Evolutionary conservation across 2,329 filamentous ascomycete species (phyloP).

Genomic region (Phaeoacremonium minimum): DNA sequence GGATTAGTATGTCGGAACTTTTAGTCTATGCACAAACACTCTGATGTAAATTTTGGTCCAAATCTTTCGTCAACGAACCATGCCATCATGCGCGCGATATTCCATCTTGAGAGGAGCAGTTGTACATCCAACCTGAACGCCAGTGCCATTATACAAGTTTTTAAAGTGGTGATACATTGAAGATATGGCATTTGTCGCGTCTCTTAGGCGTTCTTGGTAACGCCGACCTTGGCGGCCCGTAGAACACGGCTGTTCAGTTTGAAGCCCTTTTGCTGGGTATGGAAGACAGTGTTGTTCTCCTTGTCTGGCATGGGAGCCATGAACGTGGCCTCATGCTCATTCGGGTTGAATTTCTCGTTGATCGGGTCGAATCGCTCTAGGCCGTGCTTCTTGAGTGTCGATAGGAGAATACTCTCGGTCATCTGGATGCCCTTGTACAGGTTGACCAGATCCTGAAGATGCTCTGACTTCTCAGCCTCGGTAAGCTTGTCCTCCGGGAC

Average conservation of each 20-base stretch:
- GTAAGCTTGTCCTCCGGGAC: constrained; percentile 72
- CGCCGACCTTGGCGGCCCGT: constrained; percentile 91
- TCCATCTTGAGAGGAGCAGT: constrained; percentile 10
- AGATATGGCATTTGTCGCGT: no score
- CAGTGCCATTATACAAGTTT: constrained; percentile 11
- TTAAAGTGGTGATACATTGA: constrained; percentile 10
- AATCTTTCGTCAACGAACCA: no score
- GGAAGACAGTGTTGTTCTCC: constrained; percentile 86
- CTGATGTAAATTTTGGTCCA: no score
- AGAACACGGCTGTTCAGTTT: constrained; percentile 85
- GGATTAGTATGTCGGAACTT: no score
- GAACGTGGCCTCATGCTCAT: constrained; percentile 94
- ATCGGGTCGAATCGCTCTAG: constrained; percentile 83
- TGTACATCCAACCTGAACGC: constrained; percentile 10
- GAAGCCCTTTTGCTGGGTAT: constrained; percentile 94
- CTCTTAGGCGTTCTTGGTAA: constrained; percentile 78
- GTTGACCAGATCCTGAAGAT: constrained; percentile 68
- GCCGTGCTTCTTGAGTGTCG: constrained; percentile 89
- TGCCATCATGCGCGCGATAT: constrained; percentile 6
- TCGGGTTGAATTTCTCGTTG: constrained; percentile 89
- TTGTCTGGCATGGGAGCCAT: constrained; percentile 84
- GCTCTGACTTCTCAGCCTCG: constrained; percentile 40
- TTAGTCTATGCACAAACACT: no score
- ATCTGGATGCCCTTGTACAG: constrained; percentile 90
- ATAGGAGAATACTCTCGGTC: constrained; percentile 86